A percentile compares a stretch with the other conserved stretches of the same genome.
Conservation (phyloP, 164 flowering plant genomes). For the Berberis vulgaris region DNA sequence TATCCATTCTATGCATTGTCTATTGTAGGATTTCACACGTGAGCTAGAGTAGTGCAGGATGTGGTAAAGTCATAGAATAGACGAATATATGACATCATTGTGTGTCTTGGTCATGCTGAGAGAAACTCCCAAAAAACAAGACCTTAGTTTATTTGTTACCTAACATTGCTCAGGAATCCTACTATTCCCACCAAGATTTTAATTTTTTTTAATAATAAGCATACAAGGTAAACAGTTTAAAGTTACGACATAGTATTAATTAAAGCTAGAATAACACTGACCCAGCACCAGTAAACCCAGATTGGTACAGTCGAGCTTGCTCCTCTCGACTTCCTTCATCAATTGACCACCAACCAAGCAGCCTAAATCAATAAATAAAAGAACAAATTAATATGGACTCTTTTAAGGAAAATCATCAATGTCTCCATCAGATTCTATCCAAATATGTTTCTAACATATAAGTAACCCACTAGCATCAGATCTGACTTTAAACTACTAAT, state of each 20-base stretch:
- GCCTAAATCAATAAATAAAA: conserved; percentile 27
- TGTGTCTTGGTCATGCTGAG: no score
- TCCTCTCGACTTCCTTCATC: conserved; percentile 94
- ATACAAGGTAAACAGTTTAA: neutral
- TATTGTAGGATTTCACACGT: no score
- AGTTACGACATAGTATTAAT: neutral
- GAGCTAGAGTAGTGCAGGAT: no score
- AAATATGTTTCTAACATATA: no score
- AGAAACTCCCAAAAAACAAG: no score
- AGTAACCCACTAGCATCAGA: neutral
- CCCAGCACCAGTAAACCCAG: conserved; percentile 44
- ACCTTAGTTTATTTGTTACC: no score
- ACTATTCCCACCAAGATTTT: no score
- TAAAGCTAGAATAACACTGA: conserved; percentile 15
- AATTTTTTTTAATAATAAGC: neutral
- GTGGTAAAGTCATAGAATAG: no score
- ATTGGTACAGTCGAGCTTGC: conserved; percentile 60
- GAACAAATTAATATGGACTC: neutral
- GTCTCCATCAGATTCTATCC: neutral
- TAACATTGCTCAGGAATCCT: no score
- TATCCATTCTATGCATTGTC: no score
- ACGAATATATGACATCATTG: no score
- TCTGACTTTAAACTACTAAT: neutral
- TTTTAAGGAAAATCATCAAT: neutral
- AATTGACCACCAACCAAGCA: conserved; percentile 98